A percentile compares a stretch with the other conserved stretches of the same genome.
phyloP scores from a whole-genome alignment of 441 rosid genomes.

The Jatropha multifida region DNA sequence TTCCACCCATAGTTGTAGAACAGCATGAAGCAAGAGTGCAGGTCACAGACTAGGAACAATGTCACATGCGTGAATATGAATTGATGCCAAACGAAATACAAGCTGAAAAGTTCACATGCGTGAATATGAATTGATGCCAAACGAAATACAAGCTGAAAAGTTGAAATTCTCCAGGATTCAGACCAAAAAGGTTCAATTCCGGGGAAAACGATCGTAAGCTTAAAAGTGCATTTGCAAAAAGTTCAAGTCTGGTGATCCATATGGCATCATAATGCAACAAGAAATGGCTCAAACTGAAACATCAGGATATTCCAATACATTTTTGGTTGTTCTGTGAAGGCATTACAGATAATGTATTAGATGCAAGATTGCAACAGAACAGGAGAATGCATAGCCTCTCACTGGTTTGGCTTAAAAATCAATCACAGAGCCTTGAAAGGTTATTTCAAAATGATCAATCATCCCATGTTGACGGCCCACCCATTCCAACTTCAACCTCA shows the following conservation, averaged over 20 bases:
- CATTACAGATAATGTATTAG: neutral
- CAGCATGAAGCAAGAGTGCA: neutral
- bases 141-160: no score
- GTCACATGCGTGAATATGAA: neutral
- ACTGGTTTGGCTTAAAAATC: neutral
- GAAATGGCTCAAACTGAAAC: neutral
- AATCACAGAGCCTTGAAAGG: neutral
- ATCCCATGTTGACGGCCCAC: conserved; percentile 42
- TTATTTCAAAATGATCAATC: neutral
- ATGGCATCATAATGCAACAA: neutral
- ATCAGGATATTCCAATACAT: no score
- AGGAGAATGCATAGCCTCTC: neutral
- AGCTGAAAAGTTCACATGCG: neutral
- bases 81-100: neutral
- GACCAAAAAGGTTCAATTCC: neutral
- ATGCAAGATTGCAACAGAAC: neutral
- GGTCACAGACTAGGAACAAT: no score
- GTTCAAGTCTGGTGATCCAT: neutral
- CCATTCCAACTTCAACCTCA: conserved; percentile 65
- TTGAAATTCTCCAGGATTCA: neutral
- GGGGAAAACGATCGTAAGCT: neutral
- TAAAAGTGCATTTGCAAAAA: neutral
- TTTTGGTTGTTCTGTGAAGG: neutral
- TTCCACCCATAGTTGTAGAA: neutral
- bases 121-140: neutral